Evolutionary conservation across 2,329 filamentous ascomycete species (phyloP), one percentile per base, ranked within the genome.

Genomic region (Celoporthe dispersa): DNA sequence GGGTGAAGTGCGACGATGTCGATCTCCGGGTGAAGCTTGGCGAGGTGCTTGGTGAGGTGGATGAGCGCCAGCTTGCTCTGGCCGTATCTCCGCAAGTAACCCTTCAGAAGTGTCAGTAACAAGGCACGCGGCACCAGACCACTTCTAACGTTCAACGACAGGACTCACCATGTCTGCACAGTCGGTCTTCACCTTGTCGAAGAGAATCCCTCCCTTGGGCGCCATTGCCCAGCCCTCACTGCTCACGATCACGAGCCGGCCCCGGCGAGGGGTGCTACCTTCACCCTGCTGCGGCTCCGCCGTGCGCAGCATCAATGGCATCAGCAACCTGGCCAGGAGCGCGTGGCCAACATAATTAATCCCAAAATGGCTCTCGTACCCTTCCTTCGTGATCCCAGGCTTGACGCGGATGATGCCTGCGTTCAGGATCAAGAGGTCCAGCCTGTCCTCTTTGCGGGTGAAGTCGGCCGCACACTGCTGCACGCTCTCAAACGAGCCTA

Each of bases 11-110:
- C 73, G 3, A 82, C 76, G 9, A 75, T 74, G 0, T 76, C 78
- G 31, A 84, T 77, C 9, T 74, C 70, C 0, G 81, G 79, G 64
- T 84, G 80, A 14, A 76, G 78, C 44, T 75, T 72, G 1, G 82
- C 79, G 3, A 86, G 74, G 64, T 82, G 79, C 11, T 76, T 74
- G 3, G 81, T 77, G 73, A 81, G 84, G 2, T 85, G 76, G 5
- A 85, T 73, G 70, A 85, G 83, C 0, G 85, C 85, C 2, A 86
- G 75, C 73, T 87, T 86, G 62, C 79, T 81, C 71, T 84, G 81
- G 0, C 80, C 82, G 72, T 87, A 87, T 16, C 82, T 78, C 6
- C 71, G 70, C 76, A 79, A 81, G 11, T 76, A 71, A 35, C 79
- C 78, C 66, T 68, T 59, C 14, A 3, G 6, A 44, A 11, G 9